Base-by-base conservation (phyloP, 169 alveolate species). In the Plasmodium coatneyi region DNA sequence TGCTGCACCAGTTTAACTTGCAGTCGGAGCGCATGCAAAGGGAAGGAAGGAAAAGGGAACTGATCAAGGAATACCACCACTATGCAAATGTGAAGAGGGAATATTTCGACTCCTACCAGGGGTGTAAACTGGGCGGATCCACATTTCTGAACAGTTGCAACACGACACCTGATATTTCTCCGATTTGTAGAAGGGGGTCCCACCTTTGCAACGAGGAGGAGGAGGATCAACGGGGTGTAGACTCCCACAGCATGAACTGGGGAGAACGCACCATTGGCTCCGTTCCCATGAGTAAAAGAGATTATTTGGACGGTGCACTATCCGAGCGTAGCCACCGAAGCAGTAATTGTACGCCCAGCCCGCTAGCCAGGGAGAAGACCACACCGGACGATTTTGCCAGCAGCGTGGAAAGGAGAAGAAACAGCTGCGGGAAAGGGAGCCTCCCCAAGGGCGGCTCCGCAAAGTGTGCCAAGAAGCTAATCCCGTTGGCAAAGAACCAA, bases 401-500 rank as follows among this genome's bases (percentile, higher is more conserved):
- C 3, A 71, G 25, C 10, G 76, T 71, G 22, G 39, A 72, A 7
- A 43, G 5, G 41, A 71, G 82, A 46, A 80, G 71, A 78, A 80
- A 5, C 5, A 74, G 22, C 34, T 34, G 41, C 22, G 34, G 12
- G 46, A 74, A 89, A 70, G 46, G 36, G 72, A 80, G 30, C 43
- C 16, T 32, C 22, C 3, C 79, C n/a, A 79, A 76, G 52, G 25
- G 16, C 1, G 54, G 60, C 16, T 43, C 66, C 3, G 74, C 71
- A 39, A 91, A 81, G 76, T 22, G 84, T 22, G 46, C 43, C 71
- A 80, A 28, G 41, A 91, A 91, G 52, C 46, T 46, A 80, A 91
- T 91, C 41, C 92, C 95, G 2, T 10, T 91, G 71, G 76, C 80
- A 28, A 91, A 91, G 41, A 91, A 91, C 56, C 95, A 91, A 91